phyloP scores from a whole-genome alignment of 2,329 filamentous ascomycete species.

The Thelonectria discophora region DNA sequence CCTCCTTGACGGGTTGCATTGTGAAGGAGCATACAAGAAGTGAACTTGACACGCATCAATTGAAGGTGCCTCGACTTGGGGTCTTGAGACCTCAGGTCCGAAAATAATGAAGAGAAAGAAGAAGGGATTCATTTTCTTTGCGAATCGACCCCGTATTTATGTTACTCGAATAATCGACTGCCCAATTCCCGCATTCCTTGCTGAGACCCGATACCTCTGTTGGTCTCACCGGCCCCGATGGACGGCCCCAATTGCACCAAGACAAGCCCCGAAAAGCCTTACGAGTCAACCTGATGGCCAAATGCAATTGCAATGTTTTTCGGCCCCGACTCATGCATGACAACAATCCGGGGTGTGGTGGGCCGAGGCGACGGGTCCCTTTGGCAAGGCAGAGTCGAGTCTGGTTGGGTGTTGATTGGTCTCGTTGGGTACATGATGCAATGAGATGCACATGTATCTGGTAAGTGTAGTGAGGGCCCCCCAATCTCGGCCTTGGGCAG shows the following conservation, averaged over 20 bases:
- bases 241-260: too few relatives aligned
- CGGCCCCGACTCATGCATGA: background rate
- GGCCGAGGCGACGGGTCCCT: background rate
- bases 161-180: background rate
- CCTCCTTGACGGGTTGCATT: too few relatives aligned
- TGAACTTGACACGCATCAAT: too few relatives aligned
- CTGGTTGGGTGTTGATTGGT: conserved; percentile 29
- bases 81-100: too few relatives aligned
- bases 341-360: background rate
- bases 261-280: background rate
- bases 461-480: conserved; percentile 16
- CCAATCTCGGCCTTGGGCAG: background rate
- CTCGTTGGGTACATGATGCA: conserved; percentile 9
- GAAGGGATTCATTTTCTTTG: too few relatives aligned
- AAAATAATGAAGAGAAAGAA: too few relatives aligned
- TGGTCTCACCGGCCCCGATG: background rate
- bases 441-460: too few relatives aligned
- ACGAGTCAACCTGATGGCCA: background rate
- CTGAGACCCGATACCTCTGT: background rate
- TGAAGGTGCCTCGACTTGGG: too few relatives aligned
- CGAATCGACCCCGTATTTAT: background rate
- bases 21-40: too few relatives aligned
- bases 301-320: background rate
- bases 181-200: too few relatives aligned
- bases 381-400: background rate